Conservation (phyloP, 768 basidiomycete genomes). For the Xanthoconium stramineum region DNA sequence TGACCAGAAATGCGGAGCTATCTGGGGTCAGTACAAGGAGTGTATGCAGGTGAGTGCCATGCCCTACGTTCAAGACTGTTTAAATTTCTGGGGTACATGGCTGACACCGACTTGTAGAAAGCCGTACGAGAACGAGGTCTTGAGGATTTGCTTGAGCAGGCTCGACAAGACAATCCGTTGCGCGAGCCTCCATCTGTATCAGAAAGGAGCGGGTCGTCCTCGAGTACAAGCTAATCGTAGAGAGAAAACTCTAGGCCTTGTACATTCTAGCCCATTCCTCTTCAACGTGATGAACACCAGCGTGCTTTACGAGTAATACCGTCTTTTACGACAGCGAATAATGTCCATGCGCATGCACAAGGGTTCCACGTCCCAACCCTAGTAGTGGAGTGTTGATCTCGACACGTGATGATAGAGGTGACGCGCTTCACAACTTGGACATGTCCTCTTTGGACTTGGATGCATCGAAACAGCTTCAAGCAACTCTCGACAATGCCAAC, state of each 20-base stretch:
- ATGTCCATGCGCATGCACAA: too few relatives aligned
- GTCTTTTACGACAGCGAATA: too few relatives aligned
- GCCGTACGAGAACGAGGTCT: constrained; percentile 79
- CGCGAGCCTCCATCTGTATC: constrained; percentile 48
- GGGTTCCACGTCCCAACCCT: too few relatives aligned
- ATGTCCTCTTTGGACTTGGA: constrained; percentile 25
- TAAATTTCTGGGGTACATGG: neutral
- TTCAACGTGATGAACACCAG: neutral
- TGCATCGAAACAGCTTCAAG: constrained; percentile 25
- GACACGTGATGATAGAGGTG: neutral
- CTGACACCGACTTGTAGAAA: constrained; percentile 43
- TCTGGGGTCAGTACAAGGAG: constrained; percentile 76
- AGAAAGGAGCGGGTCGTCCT: constrained; percentile 8
- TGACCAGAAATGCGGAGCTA: constrained; percentile 75
- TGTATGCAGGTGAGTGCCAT: constrained; percentile 72
- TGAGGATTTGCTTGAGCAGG: constrained; percentile 72
- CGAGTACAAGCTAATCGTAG: constrained; percentile 11
- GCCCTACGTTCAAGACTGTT: neutral
- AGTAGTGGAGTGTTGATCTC: neutral
- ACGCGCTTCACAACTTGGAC: neutral
- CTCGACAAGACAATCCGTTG: constrained; percentile 75
- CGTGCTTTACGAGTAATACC: too few relatives aligned
- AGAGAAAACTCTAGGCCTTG: neutral
- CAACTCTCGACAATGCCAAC: constrained; percentile 22
- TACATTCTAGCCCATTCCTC: neutral